phyloP scores from a whole-genome alignment of 108 stramenopile species.

The Cyclotella sp. region DNA sequence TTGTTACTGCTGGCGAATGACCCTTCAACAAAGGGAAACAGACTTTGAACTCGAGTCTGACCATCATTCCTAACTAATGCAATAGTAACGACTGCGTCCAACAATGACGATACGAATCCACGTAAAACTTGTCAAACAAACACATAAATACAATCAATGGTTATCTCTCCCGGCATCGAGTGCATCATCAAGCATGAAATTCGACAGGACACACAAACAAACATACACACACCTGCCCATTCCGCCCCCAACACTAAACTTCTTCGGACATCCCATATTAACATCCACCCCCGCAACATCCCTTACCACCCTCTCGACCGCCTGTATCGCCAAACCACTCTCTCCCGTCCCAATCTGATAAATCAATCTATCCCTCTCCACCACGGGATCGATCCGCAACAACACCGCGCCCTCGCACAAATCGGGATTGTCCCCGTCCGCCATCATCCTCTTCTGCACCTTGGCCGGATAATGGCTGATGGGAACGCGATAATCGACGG shows the following conservation, averaged over 20 bases:
- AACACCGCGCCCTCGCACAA: constrained; percentile 46
- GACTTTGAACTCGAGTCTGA: too few relatives aligned
- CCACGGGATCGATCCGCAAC: constrained; percentile 71
- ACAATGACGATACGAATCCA: too few relatives aligned
- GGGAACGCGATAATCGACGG: constrained; percentile 90
- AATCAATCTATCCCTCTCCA: constrained; percentile 82
- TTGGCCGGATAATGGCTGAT: constrained; percentile 56
- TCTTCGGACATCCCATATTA: constrained; percentile 99
- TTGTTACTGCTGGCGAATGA: too few relatives aligned
- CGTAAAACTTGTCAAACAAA: too few relatives aligned
- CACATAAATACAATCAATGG: not conserved
- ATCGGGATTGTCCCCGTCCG: constrained; percentile 55
- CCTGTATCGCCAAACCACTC: constrained; percentile 77
- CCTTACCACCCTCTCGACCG: constrained; percentile 75
- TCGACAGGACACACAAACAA: not conserved
- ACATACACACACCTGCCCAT: constrained; percentile 76
- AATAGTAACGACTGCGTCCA: too few relatives aligned
- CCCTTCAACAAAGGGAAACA: too few relatives aligned
- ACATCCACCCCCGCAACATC: constrained; percentile 94
- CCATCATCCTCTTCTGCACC: constrained; percentile 53
- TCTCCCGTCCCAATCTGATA: constrained; percentile 96
- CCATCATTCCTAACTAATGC: too few relatives aligned
- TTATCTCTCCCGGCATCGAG: not conserved
- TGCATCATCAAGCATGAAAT: not conserved
- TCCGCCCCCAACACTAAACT: constrained; percentile 91